Base-by-base conservation (phyloP, 2,329 filamentous ascomycete genomes). In the Pseudophaeomoniella oleicola region DNA sequence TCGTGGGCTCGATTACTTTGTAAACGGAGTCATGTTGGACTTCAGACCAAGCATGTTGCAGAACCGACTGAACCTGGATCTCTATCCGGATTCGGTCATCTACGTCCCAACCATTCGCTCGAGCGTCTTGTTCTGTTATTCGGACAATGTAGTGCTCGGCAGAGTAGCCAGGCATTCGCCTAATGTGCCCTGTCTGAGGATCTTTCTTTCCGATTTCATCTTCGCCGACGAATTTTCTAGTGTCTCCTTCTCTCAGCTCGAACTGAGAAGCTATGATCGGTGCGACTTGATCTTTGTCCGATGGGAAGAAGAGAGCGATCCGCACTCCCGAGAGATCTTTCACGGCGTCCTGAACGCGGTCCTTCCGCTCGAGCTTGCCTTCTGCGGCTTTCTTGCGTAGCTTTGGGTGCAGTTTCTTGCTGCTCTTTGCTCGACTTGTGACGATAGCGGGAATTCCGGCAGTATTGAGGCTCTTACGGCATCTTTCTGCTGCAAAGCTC, bases 1-100 rank as follows among this genome's bases (percentile, higher is more conserved):
- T n/a, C n/a, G n/a, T n/a, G n/a, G n/a, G n/a, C n/a, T n/a, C n/a
- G n/a, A 32, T 6, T 16, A 5, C 17, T 14, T 55, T 54, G 38
- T 54, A 54, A 13, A 48, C 32, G 13, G 50, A 37, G 16, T 53
- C 49, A 18, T 56, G 53, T 4, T 49, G 45, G 3, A 47, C 42
- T 30, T 54, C 46, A 1, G 52, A 48, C 48, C 51, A 53, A 2
- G 43, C 46, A 32, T 52, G 47, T 15, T 42, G 43, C 2, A 54
- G 35, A 1, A 47, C 42, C 1, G 50, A 50, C 4, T 46, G 42
- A n/a, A 55, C 47, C 34, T 56, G 52, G 19, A 56, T 50, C 36
- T 56, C 53, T 1, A 51, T 36, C 30, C 4, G 22, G 11, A 32
- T 19, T 3, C 5, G 14, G 10, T n/a, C 13, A n/a, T 32, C 13